Evolutionary conservation across 306 rosid genomes (phyloP).

Genomic region (Cucumis melo): DNA sequence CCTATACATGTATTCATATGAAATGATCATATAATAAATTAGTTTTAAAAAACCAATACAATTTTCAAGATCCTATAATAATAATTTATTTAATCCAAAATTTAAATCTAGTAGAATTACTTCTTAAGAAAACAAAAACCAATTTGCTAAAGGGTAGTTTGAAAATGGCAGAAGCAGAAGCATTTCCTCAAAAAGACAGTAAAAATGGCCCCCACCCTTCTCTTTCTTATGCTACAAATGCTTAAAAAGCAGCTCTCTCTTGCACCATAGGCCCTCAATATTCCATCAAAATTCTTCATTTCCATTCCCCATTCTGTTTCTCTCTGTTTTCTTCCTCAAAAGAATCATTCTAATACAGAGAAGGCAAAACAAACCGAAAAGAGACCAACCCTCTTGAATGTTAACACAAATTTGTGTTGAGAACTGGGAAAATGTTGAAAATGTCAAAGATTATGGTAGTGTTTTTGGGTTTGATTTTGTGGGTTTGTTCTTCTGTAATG

Average conservation of each 20-base stretch:
- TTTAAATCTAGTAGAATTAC: background rate
- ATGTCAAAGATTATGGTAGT: constrained; percentile 16
- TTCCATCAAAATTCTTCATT: constrained; percentile 10
- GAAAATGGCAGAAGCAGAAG: background rate
- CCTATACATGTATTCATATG: background rate
- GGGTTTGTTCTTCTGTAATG: constrained; percentile 23
- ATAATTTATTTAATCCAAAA: background rate
- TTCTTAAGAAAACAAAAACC: background rate
- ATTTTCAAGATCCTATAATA: background rate
- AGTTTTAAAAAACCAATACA: background rate
- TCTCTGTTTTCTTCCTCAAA: constrained; percentile 11
- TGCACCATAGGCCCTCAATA: constrained; percentile 10
- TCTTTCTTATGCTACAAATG: constrained; percentile 11
- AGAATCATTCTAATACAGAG: background rate
- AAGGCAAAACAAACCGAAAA: background rate
- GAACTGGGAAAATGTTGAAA: background rate
- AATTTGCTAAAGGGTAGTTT: background rate
- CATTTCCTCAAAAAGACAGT: background rate
- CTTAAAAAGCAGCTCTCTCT: constrained; percentile 17
- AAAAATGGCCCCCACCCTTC: constrained; percentile 22
- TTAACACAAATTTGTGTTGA: constrained; percentile 8
- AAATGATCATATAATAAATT: background rate
- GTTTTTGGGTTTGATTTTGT: constrained; percentile 15
- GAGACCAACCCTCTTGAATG: background rate
- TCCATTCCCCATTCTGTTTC: background rate